Evolutionary conservation across 129 eudicot genomes (phyloP), one percentile per base, ranked within the genome.

Genomic region (Centaurea solstitialis): DNA sequence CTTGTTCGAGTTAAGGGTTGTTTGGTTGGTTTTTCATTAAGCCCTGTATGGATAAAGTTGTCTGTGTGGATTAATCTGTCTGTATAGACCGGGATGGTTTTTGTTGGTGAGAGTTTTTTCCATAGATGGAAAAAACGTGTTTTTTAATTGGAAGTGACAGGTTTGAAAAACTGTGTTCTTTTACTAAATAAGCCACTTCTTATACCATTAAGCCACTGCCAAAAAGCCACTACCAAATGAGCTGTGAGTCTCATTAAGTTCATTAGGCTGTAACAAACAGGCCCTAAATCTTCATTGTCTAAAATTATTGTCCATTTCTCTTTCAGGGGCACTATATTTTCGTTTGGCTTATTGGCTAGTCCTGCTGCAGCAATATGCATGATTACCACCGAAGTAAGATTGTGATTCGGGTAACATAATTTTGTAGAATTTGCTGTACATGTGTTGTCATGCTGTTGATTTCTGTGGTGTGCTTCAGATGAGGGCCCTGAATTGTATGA

Each of bases 261-360:
- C 0, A 37, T 72, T 9, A 50, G 40, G 59, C 57, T 47, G 59
- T 43, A 9, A 43, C 53, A 33, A 0, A 33, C 37, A 3, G 37
- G 37, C 4, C 37, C 37, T 33, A 33, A 7, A 75, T 53, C 10
- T 72, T 18, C 13, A 15, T 28, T 43, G 20, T 74, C 17, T 50
- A 20, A 74, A 79, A 45, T 10, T 26, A 18, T 30, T 70, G 20
- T 62, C 6, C 66, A 20, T 35, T 78, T 45, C 40, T 64, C 61
- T 83, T 87, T 81, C 96, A 91, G 96, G 82, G 86, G 87, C 53
- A 85, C 96, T 26, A 87, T 91, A 21, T 85, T 91, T 76, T 83
- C 90, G 23, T 91, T 91, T 81, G 91, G 87, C 13, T 59, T 87
- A 22, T 85, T 89, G 18, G 82, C 91, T 74, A 83, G 78, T 77